A percentile compares a stretch with the other conserved stretches of the same genome.
phyloP scores from a whole-genome alignment of 768 basidiomycete genomes.

The Mycena galericulata region DNA sequence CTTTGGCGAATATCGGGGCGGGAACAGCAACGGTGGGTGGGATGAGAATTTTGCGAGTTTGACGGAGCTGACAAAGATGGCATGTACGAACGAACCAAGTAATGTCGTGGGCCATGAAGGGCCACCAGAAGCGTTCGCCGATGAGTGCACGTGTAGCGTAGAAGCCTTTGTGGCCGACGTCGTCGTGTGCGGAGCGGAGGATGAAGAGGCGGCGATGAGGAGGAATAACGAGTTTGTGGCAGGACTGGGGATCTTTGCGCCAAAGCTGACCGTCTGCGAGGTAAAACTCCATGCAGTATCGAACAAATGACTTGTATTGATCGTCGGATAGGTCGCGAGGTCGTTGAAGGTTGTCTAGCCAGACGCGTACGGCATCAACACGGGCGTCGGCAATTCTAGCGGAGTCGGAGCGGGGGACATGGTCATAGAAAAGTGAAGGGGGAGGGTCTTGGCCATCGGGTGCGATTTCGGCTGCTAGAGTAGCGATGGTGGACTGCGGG shows the following conservation, averaged over 20 bases:
- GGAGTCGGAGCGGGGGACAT: neutral
- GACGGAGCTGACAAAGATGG: constrained; percentile 40
- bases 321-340: constrained; percentile 19
- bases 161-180: constrained; percentile 41
- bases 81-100: constrained; percentile 36
- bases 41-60: constrained; percentile 38
- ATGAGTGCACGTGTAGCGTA: constrained; percentile 35
- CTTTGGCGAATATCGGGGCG: constrained; percentile 10
- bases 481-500: constrained; percentile 11
- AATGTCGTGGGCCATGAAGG: constrained; percentile 30
- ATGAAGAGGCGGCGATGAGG: constrained; percentile 26
- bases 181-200: constrained; percentile 34
- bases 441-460: constrained; percentile 31
- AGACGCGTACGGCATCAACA: constrained; percentile 13
- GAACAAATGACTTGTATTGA: constrained; percentile 31
- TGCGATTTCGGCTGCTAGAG: constrained; percentile 37
- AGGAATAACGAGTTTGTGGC: constrained; percentile 40
- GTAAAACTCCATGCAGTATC: constrained; percentile 38
- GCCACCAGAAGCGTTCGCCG: constrained; percentile 44
- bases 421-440: constrained; percentile 28
- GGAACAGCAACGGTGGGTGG: constrained; percentile 41
- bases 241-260: constrained; percentile 33
- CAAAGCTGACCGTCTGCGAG: constrained; percentile 34
- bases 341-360: constrained; percentile 16
- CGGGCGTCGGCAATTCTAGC: constrained; percentile 4